Base-by-base conservation (phyloP, 345 rosid genomes). In the Pistacia integerrima region DNA sequence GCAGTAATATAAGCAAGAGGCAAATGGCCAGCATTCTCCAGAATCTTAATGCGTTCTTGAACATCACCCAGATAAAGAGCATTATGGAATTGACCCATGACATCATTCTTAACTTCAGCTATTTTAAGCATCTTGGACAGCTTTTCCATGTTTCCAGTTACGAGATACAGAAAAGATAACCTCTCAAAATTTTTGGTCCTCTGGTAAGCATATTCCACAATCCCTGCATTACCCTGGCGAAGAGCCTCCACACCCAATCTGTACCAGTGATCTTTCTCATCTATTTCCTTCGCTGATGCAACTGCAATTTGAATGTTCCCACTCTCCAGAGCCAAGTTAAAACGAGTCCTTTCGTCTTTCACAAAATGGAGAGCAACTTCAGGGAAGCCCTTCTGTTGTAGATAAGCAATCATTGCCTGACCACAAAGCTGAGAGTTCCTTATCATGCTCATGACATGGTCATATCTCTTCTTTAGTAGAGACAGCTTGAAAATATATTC, bases 341-440 rank as follows among this genome's bases (percentile, higher is more conserved):
- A 96, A 33, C 99, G 89, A 69, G 97, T 91, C 77, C 92, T 90
- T 86, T 93, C 98, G 36, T 93, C 99, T 79, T 92, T 94, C 74
- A 96, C 98, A 82, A 96, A 96, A 82, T 96, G 98, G 57, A 96
- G 87, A 76, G 99, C 99, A 78, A 96, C 98, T 86, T 96, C 99
- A 76, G 98, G 99, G 71, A 96, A 96, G 22, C 97, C 98, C 79
- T 93, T 96, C 79, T 93, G 98, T 76, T 96, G 99, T 79, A 96
- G 85, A 82, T 96, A 93, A 54, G 99, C 94, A 75, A 93, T 92
- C 97, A 96, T 85, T 57, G 98, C 98, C 83, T 96, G 94, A 59
- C 99, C 99, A 81, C 98, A 92, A 35, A 96, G 97, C 86, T 92
- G 93, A 12, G 98, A 92, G 80, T 88, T 91, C 87, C 84, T 92